A percentile compares a stretch with the other conserved stretches of the same genome.
These are phyloP conservation scores for Tuber aestivum DNA, from an alignment of 495 filamentous ascomycete species.

Conservation along the genomic window DNA sequence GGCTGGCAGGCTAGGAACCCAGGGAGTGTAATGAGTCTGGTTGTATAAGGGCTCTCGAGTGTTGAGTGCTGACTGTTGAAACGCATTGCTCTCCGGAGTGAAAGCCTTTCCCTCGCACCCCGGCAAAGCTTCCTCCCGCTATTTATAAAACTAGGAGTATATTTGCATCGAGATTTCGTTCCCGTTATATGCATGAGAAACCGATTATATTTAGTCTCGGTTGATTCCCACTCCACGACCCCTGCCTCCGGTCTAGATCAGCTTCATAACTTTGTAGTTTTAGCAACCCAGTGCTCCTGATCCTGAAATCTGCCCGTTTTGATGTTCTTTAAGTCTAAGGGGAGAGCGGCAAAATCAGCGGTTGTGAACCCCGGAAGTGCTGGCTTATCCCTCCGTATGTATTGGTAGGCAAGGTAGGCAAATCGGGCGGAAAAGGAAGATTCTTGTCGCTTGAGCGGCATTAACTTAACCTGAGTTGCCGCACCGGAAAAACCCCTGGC, in stretches of 20 bases:
- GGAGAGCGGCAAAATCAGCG: conserved; percentile 4
- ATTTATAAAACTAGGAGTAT: background rate
- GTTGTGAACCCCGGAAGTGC: conserved; percentile 12
- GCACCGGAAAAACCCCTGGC: no score
- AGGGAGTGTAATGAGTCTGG: background rate
- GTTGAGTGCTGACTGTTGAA: background rate
- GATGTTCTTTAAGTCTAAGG: background rate
- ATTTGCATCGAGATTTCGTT: background rate
- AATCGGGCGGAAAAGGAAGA: background rate
- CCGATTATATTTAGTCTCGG: background rate
- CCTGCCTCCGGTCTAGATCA: background rate
- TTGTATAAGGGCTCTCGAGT: background rate
- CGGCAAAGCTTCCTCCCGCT: background rate
- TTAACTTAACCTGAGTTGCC: background rate
- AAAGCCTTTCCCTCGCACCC: background rate
- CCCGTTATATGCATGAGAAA: background rate
- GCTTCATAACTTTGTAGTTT: conserved; percentile 15
- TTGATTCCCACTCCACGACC: background rate
- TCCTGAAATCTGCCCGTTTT: background rate
- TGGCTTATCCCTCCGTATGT: background rate
- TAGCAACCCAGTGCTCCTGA: conserved; percentile 4
- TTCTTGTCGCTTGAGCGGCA: background rate
- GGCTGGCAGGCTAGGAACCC: background rate
- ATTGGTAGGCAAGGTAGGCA: conserved; percentile 3
- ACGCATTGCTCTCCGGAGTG: background rate